phyloP scores from a whole-genome alignment of 2,329 filamentous ascomycete species.

The Pseudopyricularia cyperi region DNA sequence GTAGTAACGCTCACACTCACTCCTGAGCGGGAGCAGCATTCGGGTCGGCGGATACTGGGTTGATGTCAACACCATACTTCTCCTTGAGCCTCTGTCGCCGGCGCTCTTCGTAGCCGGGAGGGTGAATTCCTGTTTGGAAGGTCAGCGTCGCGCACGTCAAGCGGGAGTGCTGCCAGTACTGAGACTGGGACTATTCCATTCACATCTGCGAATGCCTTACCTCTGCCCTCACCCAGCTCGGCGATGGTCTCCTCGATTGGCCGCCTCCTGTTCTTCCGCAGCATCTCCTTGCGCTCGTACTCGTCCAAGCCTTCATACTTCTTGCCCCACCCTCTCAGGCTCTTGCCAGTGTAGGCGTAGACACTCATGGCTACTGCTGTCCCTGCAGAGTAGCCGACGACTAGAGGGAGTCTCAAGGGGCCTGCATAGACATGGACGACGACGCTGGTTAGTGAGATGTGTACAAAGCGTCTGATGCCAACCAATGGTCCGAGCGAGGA shows the following conservation, averaged over 20 bases:
- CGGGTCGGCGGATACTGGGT: constrained; percentile 43
- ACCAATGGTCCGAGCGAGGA: background rate
- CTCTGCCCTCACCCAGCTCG: constrained; percentile 76
- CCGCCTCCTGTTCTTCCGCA: constrained; percentile 62
- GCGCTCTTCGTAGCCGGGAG: constrained; percentile 73
- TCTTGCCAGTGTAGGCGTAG: constrained; percentile 56
- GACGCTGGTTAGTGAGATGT: background rate
- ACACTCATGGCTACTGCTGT: constrained; percentile 45
- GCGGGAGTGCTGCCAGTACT: constrained; percentile 7
- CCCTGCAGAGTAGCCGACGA: constrained; percentile 51
- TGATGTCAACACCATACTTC: constrained; percentile 78
- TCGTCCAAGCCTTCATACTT: constrained; percentile 41
- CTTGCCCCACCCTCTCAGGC: constrained; percentile 30
- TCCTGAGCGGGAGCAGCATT: constrained; percentile 6
- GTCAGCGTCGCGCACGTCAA: background rate
- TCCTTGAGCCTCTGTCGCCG: constrained; percentile 70
- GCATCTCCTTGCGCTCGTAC: constrained; percentile 60
- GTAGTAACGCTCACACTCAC: background rate
- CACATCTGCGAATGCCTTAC: constrained; percentile 28
- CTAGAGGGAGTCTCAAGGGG: constrained; percentile 44
- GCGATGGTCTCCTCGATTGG: constrained; percentile 69
- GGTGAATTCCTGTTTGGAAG: constrained; percentile 53
- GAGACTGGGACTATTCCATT: background rate
- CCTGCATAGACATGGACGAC: background rate
- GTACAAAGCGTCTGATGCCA: background rate